phyloP scores from a whole-genome alignment of 352 stramenopile genomes.

The Pythium graminicola region DNA sequence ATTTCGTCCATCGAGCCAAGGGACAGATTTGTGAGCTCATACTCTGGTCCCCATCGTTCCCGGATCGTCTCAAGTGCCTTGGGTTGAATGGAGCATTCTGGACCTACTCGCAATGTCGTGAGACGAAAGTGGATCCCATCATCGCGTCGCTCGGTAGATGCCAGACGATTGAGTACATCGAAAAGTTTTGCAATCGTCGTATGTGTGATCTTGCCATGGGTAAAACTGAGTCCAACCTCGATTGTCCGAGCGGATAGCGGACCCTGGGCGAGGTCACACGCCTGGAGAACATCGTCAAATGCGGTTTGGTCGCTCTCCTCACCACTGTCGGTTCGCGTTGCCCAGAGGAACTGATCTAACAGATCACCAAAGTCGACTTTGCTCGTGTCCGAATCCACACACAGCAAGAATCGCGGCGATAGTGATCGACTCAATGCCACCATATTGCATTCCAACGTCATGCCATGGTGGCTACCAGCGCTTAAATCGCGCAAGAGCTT shows the following conservation, averaged over 20 bases:
- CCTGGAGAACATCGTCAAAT: neutral
- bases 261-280: neutral
- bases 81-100: neutral
- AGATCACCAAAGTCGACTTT: conserved; percentile 5
- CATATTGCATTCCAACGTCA: conserved; percentile 4
- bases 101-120: neutral
- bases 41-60: neutral
- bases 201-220: conserved; percentile 4
- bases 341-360: conserved; percentile 2
- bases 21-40: neutral
- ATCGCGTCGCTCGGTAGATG: neutral
- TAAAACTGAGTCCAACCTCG: conserved; percentile 9
- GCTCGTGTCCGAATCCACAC: conserved; percentile 2
- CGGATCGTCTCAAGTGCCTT: conserved; percentile 1
- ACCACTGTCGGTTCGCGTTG: neutral
- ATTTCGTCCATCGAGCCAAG: neutral
- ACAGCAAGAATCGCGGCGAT: conserved; percentile 9
- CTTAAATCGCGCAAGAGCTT: neutral
- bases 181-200: neutral
- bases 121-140: conserved; percentile 1
- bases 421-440: conserved; percentile 4
- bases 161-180: neutral
- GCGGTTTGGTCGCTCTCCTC: neutral
- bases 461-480: neutral
- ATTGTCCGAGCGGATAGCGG: neutral